Evolutionary conservation across 148 eudicot species (phyloP).

Genomic region (Fallopia convolvulus): DNA sequence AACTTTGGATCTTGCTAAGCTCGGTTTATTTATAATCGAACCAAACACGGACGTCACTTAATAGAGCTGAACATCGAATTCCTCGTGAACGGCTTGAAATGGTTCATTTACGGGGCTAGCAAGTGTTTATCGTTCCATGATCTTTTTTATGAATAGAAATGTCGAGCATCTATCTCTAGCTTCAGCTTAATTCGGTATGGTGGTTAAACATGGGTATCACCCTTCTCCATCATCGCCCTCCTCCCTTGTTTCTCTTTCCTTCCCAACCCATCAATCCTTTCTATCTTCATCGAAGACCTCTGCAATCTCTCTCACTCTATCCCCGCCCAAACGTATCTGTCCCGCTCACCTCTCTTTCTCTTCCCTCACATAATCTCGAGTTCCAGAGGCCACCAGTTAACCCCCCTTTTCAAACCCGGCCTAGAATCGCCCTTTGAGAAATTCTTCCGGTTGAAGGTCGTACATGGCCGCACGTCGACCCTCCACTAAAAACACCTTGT

Average conservation of each 20-base stretch:
- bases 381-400: neutral
- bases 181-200: neutral
- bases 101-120: no score
- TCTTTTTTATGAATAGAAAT: neutral
- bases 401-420: constrained; percentile 14
- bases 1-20: no score
- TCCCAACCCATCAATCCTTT: constrained; percentile 8
- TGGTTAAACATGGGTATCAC: constrained; percentile 23
- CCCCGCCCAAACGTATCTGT: constrained; percentile 15
- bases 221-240: constrained; percentile 18
- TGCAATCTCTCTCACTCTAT: constrained; percentile 8
- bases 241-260: constrained; percentile 13
- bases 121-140: no score
- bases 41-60: no score
- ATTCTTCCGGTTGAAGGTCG: constrained; percentile 17
- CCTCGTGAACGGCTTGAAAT: no score
- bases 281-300: constrained; percentile 5
- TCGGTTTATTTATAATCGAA: no score
- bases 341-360: constrained; percentile 14
- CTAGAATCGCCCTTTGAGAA: constrained; percentile 17
- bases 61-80: no score
- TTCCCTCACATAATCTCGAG: constrained; percentile 11
- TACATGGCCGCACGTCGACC: no score
- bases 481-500: no score
- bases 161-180: neutral